A percentile compares a stretch with the other conserved stretches of the same genome.
phyloP scores from a whole-genome alignment of 2,329 filamentous ascomycete species.

The Pseudogymnoascus sp. region DNA sequence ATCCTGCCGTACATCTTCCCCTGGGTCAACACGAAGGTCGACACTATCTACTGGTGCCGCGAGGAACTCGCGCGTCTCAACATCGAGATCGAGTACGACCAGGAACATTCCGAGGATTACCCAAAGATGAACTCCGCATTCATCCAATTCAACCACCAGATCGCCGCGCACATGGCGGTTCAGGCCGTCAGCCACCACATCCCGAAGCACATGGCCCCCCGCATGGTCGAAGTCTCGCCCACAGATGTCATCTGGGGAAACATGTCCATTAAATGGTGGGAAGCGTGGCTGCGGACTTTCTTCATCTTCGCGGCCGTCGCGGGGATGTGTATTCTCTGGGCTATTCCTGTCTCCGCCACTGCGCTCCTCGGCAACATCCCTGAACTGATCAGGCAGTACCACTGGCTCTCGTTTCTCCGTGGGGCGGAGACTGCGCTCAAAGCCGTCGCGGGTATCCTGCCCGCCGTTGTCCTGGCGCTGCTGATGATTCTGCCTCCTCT shows the following conservation, averaged over 20 bases:
- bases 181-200: conserved; percentile 86
- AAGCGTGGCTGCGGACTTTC: conserved; percentile 58
- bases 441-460: conserved; percentile 75
- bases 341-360: conserved; percentile 83
- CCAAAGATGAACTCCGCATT: conserved; percentile 95
- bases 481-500: conserved; percentile 76
- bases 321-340: conserved; percentile 81
- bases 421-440: conserved; percentile 55
- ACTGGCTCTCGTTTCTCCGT: conserved; percentile 64
- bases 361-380: conserved; percentile 74
- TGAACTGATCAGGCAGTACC: conserved; percentile 55
- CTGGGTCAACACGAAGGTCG: conserved; percentile 79
- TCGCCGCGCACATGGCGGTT: conserved; percentile 96
- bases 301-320: conserved; percentile 58
- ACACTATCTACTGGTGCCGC: conserved; percentile 88
- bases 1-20: conserved; percentile 33
- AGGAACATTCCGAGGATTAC: conserved; percentile 76
- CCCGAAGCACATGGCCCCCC: conserved; percentile 86
- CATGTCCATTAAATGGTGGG: conserved; percentile 94
- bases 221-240: conserved; percentile 88
- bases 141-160: conserved; percentile 96
- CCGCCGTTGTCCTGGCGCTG: conserved; percentile 67
- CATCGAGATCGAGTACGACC: conserved; percentile 84
- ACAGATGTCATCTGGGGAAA: conserved; percentile 95
- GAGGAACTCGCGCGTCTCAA: conserved; percentile 82